Conservation (phyloP, 106 monocot genomes). For the Dendrobium chrysotoxum region DNA sequence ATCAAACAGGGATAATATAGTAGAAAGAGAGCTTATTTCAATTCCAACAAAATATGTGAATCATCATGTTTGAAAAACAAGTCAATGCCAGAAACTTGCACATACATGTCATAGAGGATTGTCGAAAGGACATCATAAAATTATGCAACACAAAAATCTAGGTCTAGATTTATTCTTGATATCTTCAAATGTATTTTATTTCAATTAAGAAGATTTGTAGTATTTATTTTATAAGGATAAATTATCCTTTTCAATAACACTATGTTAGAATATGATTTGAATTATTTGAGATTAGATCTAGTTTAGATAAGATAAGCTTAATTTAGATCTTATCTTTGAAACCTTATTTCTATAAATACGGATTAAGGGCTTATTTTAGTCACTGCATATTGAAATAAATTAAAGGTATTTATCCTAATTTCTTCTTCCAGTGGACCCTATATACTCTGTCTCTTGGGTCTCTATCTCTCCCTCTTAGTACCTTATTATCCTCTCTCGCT, state of each 20-base stretch:
- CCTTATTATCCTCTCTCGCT: background rate
- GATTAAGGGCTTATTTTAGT: background rate
- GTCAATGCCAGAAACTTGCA: background rate
- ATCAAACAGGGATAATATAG: background rate
- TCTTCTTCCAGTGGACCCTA: background rate
- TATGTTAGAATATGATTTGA: background rate
- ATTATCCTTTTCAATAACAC: constrained; percentile 3
- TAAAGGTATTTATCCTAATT: background rate
- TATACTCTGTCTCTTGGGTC: background rate
- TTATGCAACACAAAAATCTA: background rate
- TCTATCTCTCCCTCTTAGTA: background rate
- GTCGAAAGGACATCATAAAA: background rate
- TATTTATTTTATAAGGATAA: background rate
- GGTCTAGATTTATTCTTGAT: background rate
- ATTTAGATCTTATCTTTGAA: background rate
- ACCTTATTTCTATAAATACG: background rate
- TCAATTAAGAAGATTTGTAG: background rate
- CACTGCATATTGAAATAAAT: background rate
- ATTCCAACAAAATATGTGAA: background rate
- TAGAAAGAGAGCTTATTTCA: too few relatives aligned
- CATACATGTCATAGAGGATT: background rate
- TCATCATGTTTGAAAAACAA: background rate
- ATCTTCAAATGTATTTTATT: background rate
- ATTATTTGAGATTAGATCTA: background rate
- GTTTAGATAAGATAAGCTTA: background rate